A percentile compares a stretch with the other conserved stretches of the same genome.
Evolutionary conservation across 2,329 filamentous ascomycete genomes (phyloP).

Genomic region (Aureobasidium sp.): DNA sequence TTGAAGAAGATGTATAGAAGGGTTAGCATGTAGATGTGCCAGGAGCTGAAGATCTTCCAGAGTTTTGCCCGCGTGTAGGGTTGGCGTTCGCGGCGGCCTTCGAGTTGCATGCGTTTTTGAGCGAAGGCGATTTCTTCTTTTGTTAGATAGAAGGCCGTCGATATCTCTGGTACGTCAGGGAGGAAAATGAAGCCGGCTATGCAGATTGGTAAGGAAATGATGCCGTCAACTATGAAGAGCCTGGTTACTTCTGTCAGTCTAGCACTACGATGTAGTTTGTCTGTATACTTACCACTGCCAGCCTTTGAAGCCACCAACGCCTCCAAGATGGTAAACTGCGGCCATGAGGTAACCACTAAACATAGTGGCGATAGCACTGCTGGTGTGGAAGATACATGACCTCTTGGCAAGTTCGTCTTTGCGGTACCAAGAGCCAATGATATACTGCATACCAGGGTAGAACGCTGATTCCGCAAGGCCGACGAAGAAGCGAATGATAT

Average conservation of each 20-base stretch:
- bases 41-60: not conserved
- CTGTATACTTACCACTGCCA: not conserved
- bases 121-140: slow-evolving; percentile 40
- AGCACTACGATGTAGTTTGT: not conserved
- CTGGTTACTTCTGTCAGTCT: not conserved
- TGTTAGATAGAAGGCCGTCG: slow-evolving; percentile 43
- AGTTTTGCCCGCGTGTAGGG: slow-evolving; percentile 21
- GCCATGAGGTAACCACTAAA: slow-evolving; percentile 42
- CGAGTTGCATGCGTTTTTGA: slow-evolving; percentile 44
- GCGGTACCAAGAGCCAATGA: slow-evolving; percentile 48
- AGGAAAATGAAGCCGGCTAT: slow-evolving; percentile 43
- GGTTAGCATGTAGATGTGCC: not conserved
- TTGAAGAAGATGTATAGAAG: not conserved
- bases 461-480: slow-evolving; percentile 46
- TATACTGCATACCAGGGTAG: slow-evolving; percentile 48
- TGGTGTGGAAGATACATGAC: slow-evolving; percentile 47
- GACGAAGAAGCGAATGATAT: slow-evolving; percentile 44
- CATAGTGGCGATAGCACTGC: slow-evolving; percentile 39
- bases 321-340: not conserved
- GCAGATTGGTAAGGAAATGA: slow-evolving; percentile 48
- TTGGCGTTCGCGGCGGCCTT: slow-evolving; percentile 39
- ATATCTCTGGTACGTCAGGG: slow-evolving; percentile 47
- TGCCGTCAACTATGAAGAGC: slow-evolving; percentile 4
- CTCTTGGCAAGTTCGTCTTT: slow-evolving; percentile 46
- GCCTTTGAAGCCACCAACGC: not conserved